Percentiles rank a stretch among this genome's conserved stretches.
Evolutionary conservation across 2,329 filamentous ascomycete genomes (phyloP).

Genomic region (Colletotrichum gigasporum): DNA sequence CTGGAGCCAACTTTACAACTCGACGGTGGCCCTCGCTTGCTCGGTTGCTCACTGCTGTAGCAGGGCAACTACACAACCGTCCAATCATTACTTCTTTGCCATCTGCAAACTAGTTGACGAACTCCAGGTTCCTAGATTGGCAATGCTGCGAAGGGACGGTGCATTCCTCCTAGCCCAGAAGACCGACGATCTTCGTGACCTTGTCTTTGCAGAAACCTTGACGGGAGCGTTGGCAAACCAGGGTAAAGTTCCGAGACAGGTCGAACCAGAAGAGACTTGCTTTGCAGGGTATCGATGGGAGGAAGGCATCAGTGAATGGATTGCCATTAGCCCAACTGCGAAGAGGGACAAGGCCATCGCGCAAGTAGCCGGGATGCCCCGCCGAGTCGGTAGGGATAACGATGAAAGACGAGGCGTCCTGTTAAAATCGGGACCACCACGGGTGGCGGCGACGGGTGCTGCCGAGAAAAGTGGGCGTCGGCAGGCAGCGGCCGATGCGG

Average conservation of each 20-base stretch:
- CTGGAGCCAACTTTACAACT: constrained; percentile 40
- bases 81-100: constrained; percentile 47
- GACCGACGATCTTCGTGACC: constrained; percentile 61
- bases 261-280: constrained; percentile 21
- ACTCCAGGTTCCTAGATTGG: constrained; percentile 43
- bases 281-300: constrained; percentile 52
- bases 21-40: constrained; percentile 50
- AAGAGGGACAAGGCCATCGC: background rate
- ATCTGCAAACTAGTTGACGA: constrained; percentile 52
- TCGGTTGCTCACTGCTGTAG: constrained; percentile 58
- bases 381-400: background rate
- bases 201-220: constrained; percentile 60
- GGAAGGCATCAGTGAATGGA: constrained; percentile 52
- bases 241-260: too few species aligned
- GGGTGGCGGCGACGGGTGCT: background rate
- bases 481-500: background rate
- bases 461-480: background rate
- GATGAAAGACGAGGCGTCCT: background rate
- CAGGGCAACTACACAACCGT: constrained; percentile 49
- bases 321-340: constrained; percentile 32
- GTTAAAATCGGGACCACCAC: background rate
- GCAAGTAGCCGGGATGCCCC: background rate
- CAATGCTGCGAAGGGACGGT: constrained; percentile 53
- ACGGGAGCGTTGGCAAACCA: background rate
- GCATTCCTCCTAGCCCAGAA: constrained; percentile 62